Evolutionary conservation across 2,329 filamentous ascomycete species (phyloP).

Genomic region (Emmonsiellopsis sp.): DNA sequence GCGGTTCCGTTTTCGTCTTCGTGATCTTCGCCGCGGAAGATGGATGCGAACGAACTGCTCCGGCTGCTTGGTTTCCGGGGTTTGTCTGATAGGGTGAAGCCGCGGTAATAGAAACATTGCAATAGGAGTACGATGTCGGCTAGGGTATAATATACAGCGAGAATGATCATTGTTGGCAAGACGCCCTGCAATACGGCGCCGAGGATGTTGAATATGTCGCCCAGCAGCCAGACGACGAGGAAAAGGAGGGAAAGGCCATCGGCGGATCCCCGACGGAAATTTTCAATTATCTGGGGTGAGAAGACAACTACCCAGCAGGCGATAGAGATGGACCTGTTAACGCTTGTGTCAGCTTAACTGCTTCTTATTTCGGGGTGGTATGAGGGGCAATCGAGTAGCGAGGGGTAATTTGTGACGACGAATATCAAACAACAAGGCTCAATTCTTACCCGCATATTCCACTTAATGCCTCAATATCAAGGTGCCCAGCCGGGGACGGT

Average conservation of each 20-base stretch:
- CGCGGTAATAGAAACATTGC: constrained; percentile 94
- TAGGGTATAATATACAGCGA: constrained; percentile 90
- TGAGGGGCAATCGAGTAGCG: not conserved
- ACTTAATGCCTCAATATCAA: constrained; percentile 84
- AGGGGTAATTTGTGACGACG: not conserved
- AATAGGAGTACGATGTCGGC: constrained; percentile 79
- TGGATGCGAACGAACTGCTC: not conserved
- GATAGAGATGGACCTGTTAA: constrained; percentile 75
- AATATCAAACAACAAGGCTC: not conserved
- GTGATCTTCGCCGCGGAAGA: not conserved
- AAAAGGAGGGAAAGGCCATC: constrained; percentile 88
- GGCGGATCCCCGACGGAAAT: constrained; percentile 75
- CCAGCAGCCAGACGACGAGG: constrained; percentile 82
- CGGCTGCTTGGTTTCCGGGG: constrained; percentile 3
- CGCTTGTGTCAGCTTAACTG: not conserved
- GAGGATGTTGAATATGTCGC: constrained; percentile 94
- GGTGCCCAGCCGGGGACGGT: constrained; percentile 41
- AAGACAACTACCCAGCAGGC: constrained; percentile 98
- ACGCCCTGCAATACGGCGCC: constrained; percentile 89
- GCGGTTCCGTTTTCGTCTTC: not conserved
- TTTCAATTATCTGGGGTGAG: constrained; percentile 92
- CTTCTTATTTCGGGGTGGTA: not conserved
- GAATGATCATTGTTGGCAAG: constrained; percentile 86
- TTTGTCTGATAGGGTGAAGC: constrained; percentile 46
- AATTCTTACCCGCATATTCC: constrained; percentile 71